Conservation (phyloP, 305 asterid genomes). For the Fraxinus velutina region DNA sequence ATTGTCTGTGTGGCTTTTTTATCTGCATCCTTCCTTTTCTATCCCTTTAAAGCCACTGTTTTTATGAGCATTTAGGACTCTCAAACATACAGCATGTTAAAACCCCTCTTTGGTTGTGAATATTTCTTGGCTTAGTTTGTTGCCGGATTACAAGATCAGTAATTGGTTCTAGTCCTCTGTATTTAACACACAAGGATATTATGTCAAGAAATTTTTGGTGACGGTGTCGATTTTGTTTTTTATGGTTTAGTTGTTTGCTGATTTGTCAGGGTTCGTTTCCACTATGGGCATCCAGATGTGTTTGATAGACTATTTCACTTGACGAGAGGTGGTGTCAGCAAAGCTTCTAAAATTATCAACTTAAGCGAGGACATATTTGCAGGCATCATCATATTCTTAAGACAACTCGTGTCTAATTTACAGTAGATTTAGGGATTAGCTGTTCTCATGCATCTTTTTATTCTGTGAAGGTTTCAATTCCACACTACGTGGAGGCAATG, state of each 20-base stretch:
- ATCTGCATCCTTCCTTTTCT: not conserved
- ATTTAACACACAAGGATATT: not conserved
- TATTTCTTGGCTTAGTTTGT: not conserved
- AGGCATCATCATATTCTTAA: constrained; percentile 46
- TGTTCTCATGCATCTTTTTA: constrained; percentile 22
- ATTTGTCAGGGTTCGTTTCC: constrained; percentile 85
- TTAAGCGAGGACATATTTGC: constrained; percentile 95
- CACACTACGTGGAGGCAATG: constrained; percentile 95
- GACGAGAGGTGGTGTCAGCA: constrained; percentile 95
- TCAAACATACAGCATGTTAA: not conserved
- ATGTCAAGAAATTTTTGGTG: constrained; percentile 5
- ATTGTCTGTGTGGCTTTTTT: not conserved
- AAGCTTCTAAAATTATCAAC: constrained; percentile 86
- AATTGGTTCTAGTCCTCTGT: not conserved
- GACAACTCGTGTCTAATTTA: constrained; percentile 9
- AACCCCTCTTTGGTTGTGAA: not conserved
- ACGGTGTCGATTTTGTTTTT: constrained; percentile 9
- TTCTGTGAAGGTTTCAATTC: constrained; percentile 77
- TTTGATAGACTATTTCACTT: constrained; percentile 92
- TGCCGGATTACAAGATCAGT: not conserved
- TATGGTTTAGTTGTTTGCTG: constrained; percentile 16
- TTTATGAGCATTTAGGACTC: not conserved
- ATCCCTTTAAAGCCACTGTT: not conserved
- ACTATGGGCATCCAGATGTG: constrained; percentile 97
- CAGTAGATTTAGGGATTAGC: constrained; percentile 13